A percentile compares a stretch with the other conserved stretches of the same genome.
Conservation (phyloP, 371 early-diverging fungal species). For the Thermomucor indicae-seudaticae region DNA sequence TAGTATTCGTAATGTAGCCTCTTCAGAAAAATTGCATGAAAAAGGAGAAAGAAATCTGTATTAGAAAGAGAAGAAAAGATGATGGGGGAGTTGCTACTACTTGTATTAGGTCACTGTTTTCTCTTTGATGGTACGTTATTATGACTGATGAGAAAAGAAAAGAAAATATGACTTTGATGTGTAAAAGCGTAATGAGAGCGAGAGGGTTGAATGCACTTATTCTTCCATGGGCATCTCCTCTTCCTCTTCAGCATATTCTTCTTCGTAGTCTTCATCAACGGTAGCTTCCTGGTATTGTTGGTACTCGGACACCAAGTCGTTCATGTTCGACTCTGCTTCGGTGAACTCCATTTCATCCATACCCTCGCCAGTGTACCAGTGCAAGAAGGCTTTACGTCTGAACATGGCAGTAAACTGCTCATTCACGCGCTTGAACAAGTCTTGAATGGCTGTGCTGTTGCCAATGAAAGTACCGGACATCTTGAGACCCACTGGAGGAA, state of each 20-base stretch:
- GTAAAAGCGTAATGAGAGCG: background rate
- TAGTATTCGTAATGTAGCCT: no score
- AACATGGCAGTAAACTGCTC: slow-evolving; percentile 97
- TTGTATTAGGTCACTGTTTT: no score
- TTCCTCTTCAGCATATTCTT: slow-evolving; percentile 59
- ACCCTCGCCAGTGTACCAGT: slow-evolving; percentile 97
- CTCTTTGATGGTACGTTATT: no score
- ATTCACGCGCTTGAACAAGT: slow-evolving; percentile 97
- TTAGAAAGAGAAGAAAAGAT: no score
- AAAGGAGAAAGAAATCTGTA: no score
- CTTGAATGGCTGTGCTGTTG: slow-evolving; percentile 98
- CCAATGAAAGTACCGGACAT: slow-evolving; percentile 99
- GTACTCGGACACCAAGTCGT: slow-evolving; percentile 97
- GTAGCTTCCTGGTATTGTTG: slow-evolving; percentile 98
- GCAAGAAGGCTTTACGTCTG: slow-evolving; percentile 95
- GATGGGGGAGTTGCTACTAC: no score
- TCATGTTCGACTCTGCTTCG: slow-evolving; percentile 91
- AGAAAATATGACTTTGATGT: no score
- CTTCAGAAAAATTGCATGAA: no score
- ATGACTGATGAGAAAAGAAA: no score
- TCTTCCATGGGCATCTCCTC: slow-evolving; percentile 23
- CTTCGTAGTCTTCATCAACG: slow-evolving; percentile 70
- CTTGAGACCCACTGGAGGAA: slow-evolving; percentile 95
- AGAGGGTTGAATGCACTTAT: slow-evolving; percentile 17
- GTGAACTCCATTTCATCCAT: slow-evolving; percentile 98